Evolutionary conservation across 805 yeast genomes (phyloP).

Genomic region (Starmerella stigmatis): DNA sequence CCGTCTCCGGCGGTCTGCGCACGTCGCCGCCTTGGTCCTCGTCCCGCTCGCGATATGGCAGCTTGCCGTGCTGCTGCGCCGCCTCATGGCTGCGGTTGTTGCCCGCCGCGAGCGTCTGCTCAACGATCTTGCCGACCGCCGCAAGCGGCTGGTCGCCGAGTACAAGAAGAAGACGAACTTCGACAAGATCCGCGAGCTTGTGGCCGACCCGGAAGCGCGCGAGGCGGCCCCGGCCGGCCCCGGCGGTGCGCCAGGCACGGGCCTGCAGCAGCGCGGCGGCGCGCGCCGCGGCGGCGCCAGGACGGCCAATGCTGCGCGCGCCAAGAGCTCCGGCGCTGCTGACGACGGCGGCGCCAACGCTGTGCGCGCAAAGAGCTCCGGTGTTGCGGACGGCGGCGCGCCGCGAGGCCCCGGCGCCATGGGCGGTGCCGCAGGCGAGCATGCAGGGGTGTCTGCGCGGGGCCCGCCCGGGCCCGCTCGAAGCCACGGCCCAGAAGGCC

Average conservation of each 20-base stretch:
- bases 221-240: no score
- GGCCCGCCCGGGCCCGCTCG: no score
- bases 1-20: not conserved
- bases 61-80: conserved; percentile 1
- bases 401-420: no score
- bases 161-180: conserved; percentile 64
- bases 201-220: conserved; percentile 56
- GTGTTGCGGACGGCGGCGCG: no score
- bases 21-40: not conserved
- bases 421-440: no score
- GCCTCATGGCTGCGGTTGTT: conserved; percentile 21
- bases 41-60: not conserved
- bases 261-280: not conserved
- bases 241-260: not conserved
- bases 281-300: conserved; percentile 35
- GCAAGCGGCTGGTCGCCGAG: conserved; percentile 49
- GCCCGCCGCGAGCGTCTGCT: conserved; percentile 27
- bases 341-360: no score
- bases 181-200: conserved; percentile 61
- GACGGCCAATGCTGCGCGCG: not conserved
- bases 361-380: no score
- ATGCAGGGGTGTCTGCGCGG: no score
- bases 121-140: conserved; percentile 36
- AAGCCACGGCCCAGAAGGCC: not conserved
- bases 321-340: not conserved